Percentiles rank a stretch among this genome's conserved stretches.
Conservation (phyloP, 2,329 filamentous ascomycete genomes). For the Fusarium lyarnte region DNA sequence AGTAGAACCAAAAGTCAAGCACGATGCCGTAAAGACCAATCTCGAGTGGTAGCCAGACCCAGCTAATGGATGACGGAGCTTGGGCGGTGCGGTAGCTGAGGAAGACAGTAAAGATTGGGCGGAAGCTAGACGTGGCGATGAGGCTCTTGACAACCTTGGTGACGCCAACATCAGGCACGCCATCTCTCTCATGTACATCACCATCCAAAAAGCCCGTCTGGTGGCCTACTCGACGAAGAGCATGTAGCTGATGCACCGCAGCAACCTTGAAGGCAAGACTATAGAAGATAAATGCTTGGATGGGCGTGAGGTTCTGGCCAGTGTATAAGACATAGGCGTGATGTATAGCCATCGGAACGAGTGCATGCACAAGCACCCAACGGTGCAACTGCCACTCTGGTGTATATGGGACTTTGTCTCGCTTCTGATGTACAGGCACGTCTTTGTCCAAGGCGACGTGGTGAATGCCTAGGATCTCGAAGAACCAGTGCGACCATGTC, state of each 20-base stretch:
- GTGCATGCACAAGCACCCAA: neutral
- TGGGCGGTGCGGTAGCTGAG: neutral
- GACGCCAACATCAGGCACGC: neutral
- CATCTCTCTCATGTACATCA: neutral
- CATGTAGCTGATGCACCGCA: neutral
- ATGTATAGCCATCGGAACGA: neutral
- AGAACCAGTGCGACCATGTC: neutral
- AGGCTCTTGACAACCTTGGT: neutral
- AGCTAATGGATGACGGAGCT: neutral
- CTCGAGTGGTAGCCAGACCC: constrained; percentile 2
- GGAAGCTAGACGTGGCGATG: neutral
- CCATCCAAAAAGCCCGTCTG: neutral
- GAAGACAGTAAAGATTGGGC: neutral
- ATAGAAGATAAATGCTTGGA: neutral
- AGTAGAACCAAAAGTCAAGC: constrained; percentile 25
- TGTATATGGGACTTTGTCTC: neutral
- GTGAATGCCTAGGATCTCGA: neutral
- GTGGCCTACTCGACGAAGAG: neutral
- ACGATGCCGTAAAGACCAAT: constrained; percentile 13
- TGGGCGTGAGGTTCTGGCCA: neutral
- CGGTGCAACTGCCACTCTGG: neutral
- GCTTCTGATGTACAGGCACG: neutral
- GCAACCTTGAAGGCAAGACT: neutral
- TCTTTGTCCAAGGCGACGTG: neutral
- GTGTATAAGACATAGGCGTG: neutral